Base-by-base conservation (phyloP, 2,329 filamentous ascomycete species). In the Fusarium sp. region DNA sequence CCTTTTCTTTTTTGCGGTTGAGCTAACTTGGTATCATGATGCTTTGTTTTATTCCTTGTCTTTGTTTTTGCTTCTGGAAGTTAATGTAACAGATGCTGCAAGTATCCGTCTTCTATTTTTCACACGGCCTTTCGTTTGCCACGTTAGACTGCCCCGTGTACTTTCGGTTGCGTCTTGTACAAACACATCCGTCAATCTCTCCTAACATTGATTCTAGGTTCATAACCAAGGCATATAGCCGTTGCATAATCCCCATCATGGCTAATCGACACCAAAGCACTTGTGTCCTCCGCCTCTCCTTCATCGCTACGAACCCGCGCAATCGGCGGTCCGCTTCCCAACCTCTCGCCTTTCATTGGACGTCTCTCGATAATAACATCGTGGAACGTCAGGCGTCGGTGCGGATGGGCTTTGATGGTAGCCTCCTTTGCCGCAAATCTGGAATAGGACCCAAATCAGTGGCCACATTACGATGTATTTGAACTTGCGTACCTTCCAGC, bases 221-320 rank as follows among this genome's bases (percentile, higher is more conserved):
- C 76, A 29, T 75, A 73, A n/a, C 86, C 88, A 34, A 93, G 69
- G 69, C 90, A 92, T 2, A 91, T 84, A 9, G 91, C 92, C 22
- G 87, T 90, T 12, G 94, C 94, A 80, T 94, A 97, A 10, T 93
- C 91, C 3, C 88, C 90, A 79, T 98, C 94, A 78, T 98, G 94
- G 75, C 92, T 96, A 73, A 98, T 97, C 64, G 91, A 95, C 46
- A 97, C 77, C 74, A 88, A 84, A 16, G 90, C 93, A 52, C 88
- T 83, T 70, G 89, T 86, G 63, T 83, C 77, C n/a, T 71, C 77
- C 20, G 61, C 74, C 18, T 60, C 74, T 3, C 62, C 72, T 29
- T 69, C 69, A 10, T 75, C 65, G 18, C 77, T 77, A 64, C 71
- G 77, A 61, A 86, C 80, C 53, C 85, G 72, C 10, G 82, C 84